These are phyloP conservation scores for Rehmannia glutinosa DNA, from an alignment of 257 asterid species.

Conservation along the genomic window DNA sequence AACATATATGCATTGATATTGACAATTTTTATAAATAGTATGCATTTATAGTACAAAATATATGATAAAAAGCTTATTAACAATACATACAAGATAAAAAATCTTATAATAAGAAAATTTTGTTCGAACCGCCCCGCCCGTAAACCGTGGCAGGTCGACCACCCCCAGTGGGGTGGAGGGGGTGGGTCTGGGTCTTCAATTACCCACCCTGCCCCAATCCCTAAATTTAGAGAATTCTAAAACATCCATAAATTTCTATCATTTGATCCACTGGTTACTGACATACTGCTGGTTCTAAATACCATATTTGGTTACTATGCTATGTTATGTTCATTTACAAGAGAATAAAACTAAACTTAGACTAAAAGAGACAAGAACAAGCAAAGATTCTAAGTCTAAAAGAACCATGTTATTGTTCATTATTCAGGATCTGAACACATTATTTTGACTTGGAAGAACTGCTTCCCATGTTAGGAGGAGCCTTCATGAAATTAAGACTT, in stretches of 20 bases:
- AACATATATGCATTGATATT: too few species aligned
- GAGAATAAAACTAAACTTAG: background rate
- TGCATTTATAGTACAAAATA: too few species aligned
- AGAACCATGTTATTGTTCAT: background rate
- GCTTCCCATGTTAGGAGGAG: background rate
- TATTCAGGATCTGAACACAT: background rate
- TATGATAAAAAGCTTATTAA: too few species aligned
- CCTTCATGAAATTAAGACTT: background rate
- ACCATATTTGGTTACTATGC: background rate
- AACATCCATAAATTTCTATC: background rate
- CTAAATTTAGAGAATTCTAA: background rate
- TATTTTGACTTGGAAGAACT: background rate
- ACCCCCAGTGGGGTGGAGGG: too few species aligned
- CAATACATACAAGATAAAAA: too few species aligned
- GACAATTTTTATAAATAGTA: too few species aligned
- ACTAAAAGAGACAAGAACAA: background rate
- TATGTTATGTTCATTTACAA: background rate
- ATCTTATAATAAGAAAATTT: too few species aligned
- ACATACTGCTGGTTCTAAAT: background rate
- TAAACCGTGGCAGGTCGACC: too few species aligned
- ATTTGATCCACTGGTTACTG: background rate
- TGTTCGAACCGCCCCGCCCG: too few species aligned
- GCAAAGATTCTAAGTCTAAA: background rate
- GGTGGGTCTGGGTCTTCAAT: too few species aligned
- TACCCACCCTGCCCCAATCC: too few species aligned